Base-by-base conservation (phyloP, 495 filamentous ascomycete genomes). In the Cryomyces antarcticus region DNA sequence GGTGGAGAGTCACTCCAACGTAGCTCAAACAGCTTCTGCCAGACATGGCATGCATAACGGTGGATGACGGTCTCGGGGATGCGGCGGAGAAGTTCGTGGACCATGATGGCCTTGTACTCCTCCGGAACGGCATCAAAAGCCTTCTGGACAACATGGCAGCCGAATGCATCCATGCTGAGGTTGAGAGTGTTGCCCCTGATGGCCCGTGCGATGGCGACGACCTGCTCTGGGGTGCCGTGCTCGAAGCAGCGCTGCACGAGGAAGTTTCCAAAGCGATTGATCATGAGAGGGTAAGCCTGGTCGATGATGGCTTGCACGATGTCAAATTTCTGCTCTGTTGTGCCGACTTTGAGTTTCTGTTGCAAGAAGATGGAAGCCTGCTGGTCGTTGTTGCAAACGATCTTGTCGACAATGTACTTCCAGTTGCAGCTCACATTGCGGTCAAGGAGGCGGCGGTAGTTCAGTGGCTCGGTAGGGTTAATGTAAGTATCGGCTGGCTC, bases 361-460 rank as follows among this genome's bases (percentile, higher is more conserved):
- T 97, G 89, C 28, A 97, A 64, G 60, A 97, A 96, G 49, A 97
- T 96, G 1, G 92, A 96, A 11, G 89, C 92, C 61, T 97, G 89
- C 56, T 97, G 89, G 53, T 97, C 89, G 56, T 96, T 96, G 62
- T 83, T 93, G 76, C 85, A 93, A 41, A 96, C 85, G 56, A 97
- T 97, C 67, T 96, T 97, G 62, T 96, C 92, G 33, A 97, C 88
- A 49, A 97, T 96, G 54, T 94, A 94, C 62, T 87, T 94, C 89
- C 92, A 97, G 62, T 96, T 89, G 67, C 87, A 95, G 45, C 79
- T 93, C 52, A 94, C 82, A 52, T 85, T 94, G 50, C 89, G 88
- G 56, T 97, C 89, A 31, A 96, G 77, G 6, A 97, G 72, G 39
- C 85, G 84, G 41, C 92, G 82, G 48, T 97, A 97, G 57, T 97